A percentile compares a stretch with the other conserved stretches of the same genome.
Evolutionary conservation across 2,329 filamentous ascomycete genomes (phyloP).

Genomic region (Pyrenophora seminiperda): DNA sequence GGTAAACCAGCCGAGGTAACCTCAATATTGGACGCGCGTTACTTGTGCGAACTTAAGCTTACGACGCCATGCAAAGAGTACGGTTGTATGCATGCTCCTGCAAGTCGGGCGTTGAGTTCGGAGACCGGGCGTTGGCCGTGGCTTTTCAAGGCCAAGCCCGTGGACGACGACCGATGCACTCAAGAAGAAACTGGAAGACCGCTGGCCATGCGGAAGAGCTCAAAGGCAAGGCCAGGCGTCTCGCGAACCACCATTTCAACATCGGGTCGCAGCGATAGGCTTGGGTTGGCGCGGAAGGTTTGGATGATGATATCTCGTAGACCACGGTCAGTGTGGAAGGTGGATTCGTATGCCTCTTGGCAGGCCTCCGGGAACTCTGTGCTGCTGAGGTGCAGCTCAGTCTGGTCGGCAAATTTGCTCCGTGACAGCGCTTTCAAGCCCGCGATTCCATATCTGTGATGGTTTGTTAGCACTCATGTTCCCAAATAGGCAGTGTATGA

Average conservation of each 20-base stretch:
- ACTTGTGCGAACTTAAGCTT: neutral
- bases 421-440: constrained; percentile 54
- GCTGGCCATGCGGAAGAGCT: constrained; percentile 55
- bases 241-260: constrained; percentile 53
- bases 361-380: constrained; percentile 55
- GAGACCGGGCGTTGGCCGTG: neutral
- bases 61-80: neutral
- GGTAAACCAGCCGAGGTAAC: neutral
- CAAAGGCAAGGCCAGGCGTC: constrained; percentile 54
- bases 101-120: neutral
- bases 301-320: constrained; percentile 56
- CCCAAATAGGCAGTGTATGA: constrained; percentile 7
- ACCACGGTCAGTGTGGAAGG: constrained; percentile 56
- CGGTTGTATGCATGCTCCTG: constrained; percentile 7
- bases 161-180: constrained; percentile 3
- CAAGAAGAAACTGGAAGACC: constrained; percentile 51
- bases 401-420: constrained; percentile 54
- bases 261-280: constrained; percentile 53
- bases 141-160: too few species aligned
- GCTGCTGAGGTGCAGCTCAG: constrained; percentile 52
- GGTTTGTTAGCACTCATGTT: constrained; percentile 29
- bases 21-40: constrained; percentile 2
- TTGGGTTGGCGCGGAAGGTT: constrained; percentile 54
- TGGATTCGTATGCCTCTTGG: constrained; percentile 56
- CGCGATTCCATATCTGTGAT: constrained; percentile 52